Evolutionary conservation across 1,284 basidiomycete species (phyloP).

Genomic region (Anthracocystis setariae): DNA sequence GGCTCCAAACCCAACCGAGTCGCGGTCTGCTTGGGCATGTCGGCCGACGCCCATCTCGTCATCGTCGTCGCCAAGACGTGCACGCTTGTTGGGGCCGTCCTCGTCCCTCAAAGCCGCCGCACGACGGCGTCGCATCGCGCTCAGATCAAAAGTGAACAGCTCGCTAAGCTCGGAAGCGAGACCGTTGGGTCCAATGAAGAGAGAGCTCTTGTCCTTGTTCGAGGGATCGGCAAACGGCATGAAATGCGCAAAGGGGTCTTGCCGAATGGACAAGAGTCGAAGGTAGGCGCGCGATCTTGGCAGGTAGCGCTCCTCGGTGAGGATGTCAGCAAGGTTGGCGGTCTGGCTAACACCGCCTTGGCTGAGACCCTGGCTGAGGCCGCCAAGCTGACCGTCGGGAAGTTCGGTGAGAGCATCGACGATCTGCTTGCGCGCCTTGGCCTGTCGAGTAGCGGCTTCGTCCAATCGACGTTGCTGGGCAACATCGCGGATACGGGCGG

Average conservation of each 20-base stretch:
- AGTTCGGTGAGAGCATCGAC: constrained; percentile 71
- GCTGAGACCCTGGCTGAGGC: constrained; percentile 59
- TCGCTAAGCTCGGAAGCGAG: constrained; percentile 81
- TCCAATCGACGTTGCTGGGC: constrained; percentile 51
- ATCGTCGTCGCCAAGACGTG: constrained; percentile 38
- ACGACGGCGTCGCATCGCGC: constrained; percentile 64
- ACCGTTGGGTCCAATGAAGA: constrained; percentile 80
- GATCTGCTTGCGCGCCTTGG: constrained; percentile 69
- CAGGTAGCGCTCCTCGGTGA: constrained; percentile 78
- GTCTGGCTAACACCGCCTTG: constrained; percentile 74
- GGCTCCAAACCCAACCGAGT: constrained; percentile 45
- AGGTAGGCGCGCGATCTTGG: constrained; percentile 83
- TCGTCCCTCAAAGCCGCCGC: constrained; percentile 68
- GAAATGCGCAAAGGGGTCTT: constrained; percentile 85
- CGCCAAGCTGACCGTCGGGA: constrained; percentile 67
- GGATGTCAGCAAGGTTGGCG: constrained; percentile 77
- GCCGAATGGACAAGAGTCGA: constrained; percentile 82
- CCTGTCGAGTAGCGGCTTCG: constrained; percentile 46
- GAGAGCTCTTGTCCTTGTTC: constrained; percentile 73
- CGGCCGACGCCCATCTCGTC: constrained; percentile 67
- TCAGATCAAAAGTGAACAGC: constrained; percentile 82
- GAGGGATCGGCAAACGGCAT: constrained; percentile 73
- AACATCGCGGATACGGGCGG: constrained; percentile 66
- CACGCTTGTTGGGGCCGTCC: constrained; percentile 61
- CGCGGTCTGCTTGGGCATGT: constrained; percentile 28